phyloP scores from a whole-genome alignment of 768 basidiomycete species.

The Sarcodon aspratus region DNA sequence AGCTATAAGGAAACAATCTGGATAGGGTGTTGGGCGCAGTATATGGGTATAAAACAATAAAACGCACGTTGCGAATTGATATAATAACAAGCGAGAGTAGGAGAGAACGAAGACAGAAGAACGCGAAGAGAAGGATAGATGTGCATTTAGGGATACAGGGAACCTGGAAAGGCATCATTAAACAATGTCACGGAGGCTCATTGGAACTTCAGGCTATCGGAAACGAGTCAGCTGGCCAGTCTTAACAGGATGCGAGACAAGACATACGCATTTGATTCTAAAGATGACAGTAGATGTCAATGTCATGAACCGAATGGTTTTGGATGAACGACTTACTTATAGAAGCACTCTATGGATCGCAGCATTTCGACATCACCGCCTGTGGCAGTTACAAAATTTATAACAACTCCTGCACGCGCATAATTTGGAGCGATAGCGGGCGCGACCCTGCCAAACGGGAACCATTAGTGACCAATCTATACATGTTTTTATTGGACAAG shows the following conservation, averaged over 20 bases:
- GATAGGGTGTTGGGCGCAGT: slow-evolving; percentile 30
- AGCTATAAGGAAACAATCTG: slow-evolving; percentile 53
- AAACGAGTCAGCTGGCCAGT: slow-evolving; percentile 11
- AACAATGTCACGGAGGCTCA: slow-evolving; percentile 83
- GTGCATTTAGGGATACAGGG: slow-evolving; percentile 78
- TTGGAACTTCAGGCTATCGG: slow-evolving; percentile 77
- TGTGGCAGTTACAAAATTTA: slow-evolving; percentile 96
- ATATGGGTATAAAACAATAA: slow-evolving; percentile 63
- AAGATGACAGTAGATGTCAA: slow-evolving; percentile 1
- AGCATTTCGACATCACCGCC: slow-evolving; percentile 99
- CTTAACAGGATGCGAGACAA: neutral
- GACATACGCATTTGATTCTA: slow-evolving; percentile 70
- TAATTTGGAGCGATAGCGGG: slow-evolving; percentile 81
- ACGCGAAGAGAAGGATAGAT: slow-evolving; percentile 20
- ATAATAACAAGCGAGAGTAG: slow-evolving; percentile 28
- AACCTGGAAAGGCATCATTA: slow-evolving; percentile 33
- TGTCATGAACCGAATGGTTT: neutral
- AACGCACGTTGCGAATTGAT: slow-evolving; percentile 32
- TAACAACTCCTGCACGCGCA: slow-evolving; percentile 80
- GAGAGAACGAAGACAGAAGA: slow-evolving; percentile 23
- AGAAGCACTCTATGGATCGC: slow-evolving; percentile 96
- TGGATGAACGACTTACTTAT: slow-evolving; percentile 49
- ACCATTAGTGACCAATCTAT: slow-evolving; percentile 4
- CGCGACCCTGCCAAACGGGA: slow-evolving; percentile 48
- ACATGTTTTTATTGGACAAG: neutral